Percentiles rank a stretch among this genome's conserved stretches.
These are phyloP conservation scores for Penstemon barbatus DNA, from an alignment of 257 asterid genomes.

Conservation along the genomic window DNA sequence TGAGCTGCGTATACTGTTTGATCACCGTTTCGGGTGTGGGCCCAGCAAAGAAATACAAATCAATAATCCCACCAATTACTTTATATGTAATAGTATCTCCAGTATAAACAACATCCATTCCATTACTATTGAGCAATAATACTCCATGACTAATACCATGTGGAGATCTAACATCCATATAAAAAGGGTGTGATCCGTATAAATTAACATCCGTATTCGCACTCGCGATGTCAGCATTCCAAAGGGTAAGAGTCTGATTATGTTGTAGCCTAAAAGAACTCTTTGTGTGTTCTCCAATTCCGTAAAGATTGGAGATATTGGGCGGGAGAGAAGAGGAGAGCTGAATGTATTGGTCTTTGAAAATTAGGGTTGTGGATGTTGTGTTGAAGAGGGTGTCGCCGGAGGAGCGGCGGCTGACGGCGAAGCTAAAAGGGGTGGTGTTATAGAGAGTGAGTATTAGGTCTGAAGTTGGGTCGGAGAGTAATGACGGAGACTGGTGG, in stretches of 20 bases:
- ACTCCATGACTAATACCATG: slow-evolving; percentile 74
- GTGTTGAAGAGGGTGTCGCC: slow-evolving; percentile 46
- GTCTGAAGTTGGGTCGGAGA: slow-evolving; percentile 43
- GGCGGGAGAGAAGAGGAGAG: slow-evolving; percentile 68
- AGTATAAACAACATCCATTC: slow-evolving; percentile 71
- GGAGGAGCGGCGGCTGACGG: slow-evolving; percentile 52
- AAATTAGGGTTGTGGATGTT: slow-evolving; percentile 43
- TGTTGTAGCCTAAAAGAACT: slow-evolving; percentile 53
- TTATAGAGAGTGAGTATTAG: slow-evolving; percentile 45
- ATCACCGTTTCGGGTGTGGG: slow-evolving; percentile 73
- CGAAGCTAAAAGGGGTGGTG: slow-evolving; percentile 54
- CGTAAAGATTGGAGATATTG: slow-evolving; percentile 57
- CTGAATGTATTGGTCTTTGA: slow-evolving; percentile 86
- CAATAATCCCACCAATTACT: slow-evolving; percentile 79
- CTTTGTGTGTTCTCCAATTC: slow-evolving; percentile 89
- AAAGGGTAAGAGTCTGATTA: slow-evolving; percentile 69
- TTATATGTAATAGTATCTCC: slow-evolving; percentile 79
- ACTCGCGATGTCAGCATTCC: slow-evolving; percentile 78
- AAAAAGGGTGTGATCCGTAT: slow-evolving; percentile 90
- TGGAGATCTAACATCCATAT: slow-evolving; percentile 76
- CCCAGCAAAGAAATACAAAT: slow-evolving; percentile 75
- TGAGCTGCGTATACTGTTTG: slow-evolving; percentile 76
- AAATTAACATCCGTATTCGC: slow-evolving; percentile 57
- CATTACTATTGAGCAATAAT: slow-evolving; percentile 75
- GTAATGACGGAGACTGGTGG: slow-evolving; percentile 22